Base-by-base conservation (phyloP, 2,329 filamentous ascomycete species). In the Ascochyta pisi region DNA sequence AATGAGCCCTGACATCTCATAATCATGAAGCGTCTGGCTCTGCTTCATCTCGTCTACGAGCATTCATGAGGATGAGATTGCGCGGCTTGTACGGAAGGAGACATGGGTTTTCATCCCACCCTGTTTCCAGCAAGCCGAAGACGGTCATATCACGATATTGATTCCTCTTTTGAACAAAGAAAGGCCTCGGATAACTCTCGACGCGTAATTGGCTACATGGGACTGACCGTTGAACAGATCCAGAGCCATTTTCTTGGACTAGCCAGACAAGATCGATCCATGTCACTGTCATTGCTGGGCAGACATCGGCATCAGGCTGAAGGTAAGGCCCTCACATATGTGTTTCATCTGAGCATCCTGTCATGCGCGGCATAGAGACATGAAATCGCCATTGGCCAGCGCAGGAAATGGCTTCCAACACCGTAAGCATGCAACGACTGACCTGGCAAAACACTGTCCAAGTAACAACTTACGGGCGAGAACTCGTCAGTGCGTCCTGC, bases 401-500 rank as follows among this genome's bases (percentile, higher is more conserved):
- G 38, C 16, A 39, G 44, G 57, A 49, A 60, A 59, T 57, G 39
- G 59, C 51, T 40, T 46, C 59, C 50, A 54, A 52, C 38, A 47
- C 5, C 5, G 24, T 26, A 26, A 56, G 57, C 63, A 57, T 70
- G 69, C 64, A 62, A 44, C 62, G 60, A 54, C 50, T 70, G 67
- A 71, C 56, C 61, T 73, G 70, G 69, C 69, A 70, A 50, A 47
- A 59, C 58, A 57, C 54, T 56, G 50, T 57, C 71, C 71, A 72
- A 67, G 64, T 65, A 68, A 73, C 62, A 19, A 19, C 19, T 19
- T 19, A 19, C 19, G 19, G 19, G 19, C 19, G 19, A 19, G 19
- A 19, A 19, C 19, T 54, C 43, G 54, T 65, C 58, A 60, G 62
- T 65, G 66, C 66, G 62, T 48, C 58, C 50, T 49, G 45, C 52